These are phyloP conservation scores for Tieghemiomyces parasiticus DNA, from an alignment of 192 early-diverging fungal species.

Conservation along the genomic window DNA sequence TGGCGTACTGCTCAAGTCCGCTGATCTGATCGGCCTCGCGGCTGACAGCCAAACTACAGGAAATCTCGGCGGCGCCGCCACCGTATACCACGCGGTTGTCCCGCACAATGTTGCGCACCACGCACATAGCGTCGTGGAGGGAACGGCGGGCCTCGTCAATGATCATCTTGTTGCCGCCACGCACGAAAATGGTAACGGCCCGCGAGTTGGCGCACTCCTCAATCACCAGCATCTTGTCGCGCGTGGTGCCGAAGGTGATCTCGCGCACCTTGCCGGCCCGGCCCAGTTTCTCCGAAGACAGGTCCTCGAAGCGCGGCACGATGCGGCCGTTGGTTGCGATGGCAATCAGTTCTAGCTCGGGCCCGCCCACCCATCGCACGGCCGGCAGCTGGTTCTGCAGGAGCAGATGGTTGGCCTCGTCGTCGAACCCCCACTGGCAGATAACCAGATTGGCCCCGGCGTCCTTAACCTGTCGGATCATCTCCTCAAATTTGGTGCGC, in stretches of 20 bases:
- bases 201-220: conserved; percentile 98
- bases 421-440: conserved; percentile 99
- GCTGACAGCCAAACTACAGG: conserved; percentile 84
- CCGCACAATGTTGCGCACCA: conserved; percentile 89
- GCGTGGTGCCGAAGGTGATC: conserved; percentile 90
- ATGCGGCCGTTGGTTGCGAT: conserved; percentile 99
- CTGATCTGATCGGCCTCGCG: conserved; percentile 81
- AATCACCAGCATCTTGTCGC: conserved; percentile 98
- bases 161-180: conserved; percentile 99
- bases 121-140: conserved; percentile 97
- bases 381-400: conserved; percentile 95
- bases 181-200: conserved; percentile 92
- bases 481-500: conserved; percentile 87
- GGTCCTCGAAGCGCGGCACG: conserved; percentile 98
- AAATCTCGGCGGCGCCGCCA: conserved; percentile 95
- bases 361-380: conserved; percentile 98
- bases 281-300: conserved; percentile 78
- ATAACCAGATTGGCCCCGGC: conserved; percentile 95
- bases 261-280: conserved; percentile 89
- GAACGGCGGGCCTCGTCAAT: conserved; percentile 98
- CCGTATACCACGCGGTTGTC: conserved; percentile 99
- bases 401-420: conserved; percentile 98
- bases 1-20: conserved; percentile 97
- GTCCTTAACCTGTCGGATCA: conserved; percentile 96
- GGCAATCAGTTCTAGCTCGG: conserved; percentile 98